Evolutionary conservation across 768 basidiomycete genomes (phyloP), one percentile per base, ranked within the genome.

Genomic region (Hydnum rufescens): DNA sequence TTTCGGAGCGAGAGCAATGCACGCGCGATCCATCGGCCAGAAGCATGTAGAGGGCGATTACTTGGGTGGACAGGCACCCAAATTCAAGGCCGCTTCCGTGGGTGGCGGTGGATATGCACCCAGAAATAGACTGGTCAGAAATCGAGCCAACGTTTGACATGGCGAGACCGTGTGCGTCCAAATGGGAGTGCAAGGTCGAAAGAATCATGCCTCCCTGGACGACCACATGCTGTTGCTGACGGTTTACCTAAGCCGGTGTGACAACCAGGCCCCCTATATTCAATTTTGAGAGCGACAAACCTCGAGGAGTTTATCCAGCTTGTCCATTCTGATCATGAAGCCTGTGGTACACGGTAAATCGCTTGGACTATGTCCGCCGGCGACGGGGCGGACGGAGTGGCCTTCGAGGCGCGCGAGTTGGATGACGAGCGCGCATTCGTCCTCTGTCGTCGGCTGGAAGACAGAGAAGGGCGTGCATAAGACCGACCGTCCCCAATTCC

Each of bases 111-210:
- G 88, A 80, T 60, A 97, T 72, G 59, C 90, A 76, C 42, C 95
- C 95, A 26, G 77, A 92, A 57, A 99, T 72, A 2, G 89, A 87
- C 64, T 96, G 93, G 64, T 95, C 90, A 32, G 89, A 93, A 60
- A 99, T 96, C 28, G 89, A 92, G 32, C 95, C 95, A 55, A 96
- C 73, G 65, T 85, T 93, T 61, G 74, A 78, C 76, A 99, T 80
- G 34, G 90, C 92, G 30, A 96, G 75, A 31, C 72, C 71, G 59
- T 79, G 68, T 8, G 67, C 63, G 47, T 71, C 75, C 52, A 97
- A 79, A 16, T 71, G 70, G 23, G 64, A 67, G 57, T 93, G 87
- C 3, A 96, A 73, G 49, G 74, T 69, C 53, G 79, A 70, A 53
- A 96, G 77, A 3, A 74, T 78, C 62, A 89, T 80, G 22, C 88